Conservation (phyloP, 176 grass and related monocot species). For the Cymbopogon citratus region DNA sequence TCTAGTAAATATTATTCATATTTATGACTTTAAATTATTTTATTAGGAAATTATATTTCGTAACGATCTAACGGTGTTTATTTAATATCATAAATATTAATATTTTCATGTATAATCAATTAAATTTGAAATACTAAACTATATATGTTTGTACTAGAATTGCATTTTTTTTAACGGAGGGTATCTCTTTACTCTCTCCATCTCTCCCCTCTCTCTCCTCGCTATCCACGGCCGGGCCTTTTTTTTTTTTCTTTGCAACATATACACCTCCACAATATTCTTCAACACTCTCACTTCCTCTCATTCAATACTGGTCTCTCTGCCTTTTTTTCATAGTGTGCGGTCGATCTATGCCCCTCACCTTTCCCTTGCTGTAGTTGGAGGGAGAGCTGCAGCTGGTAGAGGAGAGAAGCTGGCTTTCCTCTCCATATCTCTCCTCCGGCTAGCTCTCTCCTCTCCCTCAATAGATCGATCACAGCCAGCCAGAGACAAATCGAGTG, state of each 20-base stretch:
- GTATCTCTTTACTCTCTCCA: conserved; percentile 40
- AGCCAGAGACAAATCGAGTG: not conserved
- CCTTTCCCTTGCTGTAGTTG: conserved; percentile 52
- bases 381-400: not conserved
- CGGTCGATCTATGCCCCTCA: conserved; percentile 25
- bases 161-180: no score
- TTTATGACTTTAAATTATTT: no score
- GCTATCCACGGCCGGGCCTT: not conserved
- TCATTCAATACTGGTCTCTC: conserved; percentile 33
- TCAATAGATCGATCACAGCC: conserved; percentile 18
- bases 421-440: not conserved
- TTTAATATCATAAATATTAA: no score
- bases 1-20: no score
- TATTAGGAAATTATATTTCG: no score
- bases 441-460: not conserved
- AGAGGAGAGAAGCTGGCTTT: conserved; percentile 14
- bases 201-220: not conserved
- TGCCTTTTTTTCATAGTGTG: conserved; percentile 38
- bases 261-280: conserved; percentile 37
- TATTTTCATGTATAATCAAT: no score
- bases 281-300: conserved; percentile 33
- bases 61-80: no score
- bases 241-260: conserved; percentile 32
- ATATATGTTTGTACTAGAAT: no score
- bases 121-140: no score